Base-by-base conservation (phyloP, 2,329 filamentous ascomycete species). In the Neofusicoccum ribis region DNA sequence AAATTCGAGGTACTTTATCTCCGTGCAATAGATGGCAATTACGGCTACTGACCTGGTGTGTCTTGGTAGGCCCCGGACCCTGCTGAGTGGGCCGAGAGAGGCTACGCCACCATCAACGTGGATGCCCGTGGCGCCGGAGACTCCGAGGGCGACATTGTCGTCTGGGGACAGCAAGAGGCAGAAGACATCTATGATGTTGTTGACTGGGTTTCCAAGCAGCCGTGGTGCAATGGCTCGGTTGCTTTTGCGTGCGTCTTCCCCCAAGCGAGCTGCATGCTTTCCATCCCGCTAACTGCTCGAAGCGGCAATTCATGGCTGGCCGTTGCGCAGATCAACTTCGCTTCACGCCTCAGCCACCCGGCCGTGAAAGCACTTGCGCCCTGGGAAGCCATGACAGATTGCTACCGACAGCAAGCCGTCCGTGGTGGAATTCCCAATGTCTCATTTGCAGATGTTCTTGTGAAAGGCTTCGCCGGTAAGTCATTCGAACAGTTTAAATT, bases 151-250 rank as follows among this genome's bases (percentile, higher is more conserved):
- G 20, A 56, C 3, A 72, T 50, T 12, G 43, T 41, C 11, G 43
- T 50, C 43, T 64, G 50, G 50, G 62, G 62, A 1, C 51, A 64
- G 37, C 62, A 81, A 65, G 80, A 82, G 14, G 79, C 74, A 6
- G 76, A 81, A 62, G 81, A 83, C 65, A 77, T 80, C 5, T 80
- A 82, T 61, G 81, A 83, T 67, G 74, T 79, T 0, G 75, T 83
- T 11, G 80, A 83, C 65, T 73, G 70, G 36, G 69, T 82, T 43
- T 79, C 80, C 0, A 69, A 74, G 34, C 74, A 79, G 69, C 67
- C 72, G 1, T 84, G 81, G 82, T 82, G 80, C 64, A 82, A 80
- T 58, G 80, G 81, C 12, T 72, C 68, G 3, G 72, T 82, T n/a
- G 79, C 77, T 6, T 75, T 82, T 71, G 77, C 78, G 62, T 64